A percentile compares a stretch with the other conserved stretches of the same genome.
phyloP scores from a whole-genome alignment of 495 filamentous ascomycete species.

The Daldinia vernicosa region DNA sequence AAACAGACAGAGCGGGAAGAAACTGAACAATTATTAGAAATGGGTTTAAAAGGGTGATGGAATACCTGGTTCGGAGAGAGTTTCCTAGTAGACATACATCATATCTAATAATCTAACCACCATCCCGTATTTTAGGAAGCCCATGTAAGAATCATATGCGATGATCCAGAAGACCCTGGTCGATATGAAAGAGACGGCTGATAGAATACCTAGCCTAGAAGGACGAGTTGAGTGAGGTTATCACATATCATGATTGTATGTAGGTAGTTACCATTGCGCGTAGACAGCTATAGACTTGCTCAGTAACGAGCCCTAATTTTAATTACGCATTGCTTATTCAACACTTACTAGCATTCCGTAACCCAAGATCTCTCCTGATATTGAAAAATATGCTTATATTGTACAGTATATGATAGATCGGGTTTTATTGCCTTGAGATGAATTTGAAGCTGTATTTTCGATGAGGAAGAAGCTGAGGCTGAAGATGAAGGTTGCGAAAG shows the following conservation, averaged over 20 bases:
- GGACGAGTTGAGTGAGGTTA: background rate
- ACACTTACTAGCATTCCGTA: slow-evolving; percentile 30
- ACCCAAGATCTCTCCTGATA: slow-evolving; percentile 12
- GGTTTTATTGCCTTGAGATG: background rate
- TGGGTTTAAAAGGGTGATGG: background rate
- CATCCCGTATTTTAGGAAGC: background rate
- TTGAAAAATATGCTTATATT: slow-evolving; percentile 20
- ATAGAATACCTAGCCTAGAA: slow-evolving; percentile 16
- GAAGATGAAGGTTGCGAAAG: background rate
- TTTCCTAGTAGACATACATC: slow-evolving; percentile 8
- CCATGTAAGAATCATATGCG: background rate
- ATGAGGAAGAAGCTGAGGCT: background rate
- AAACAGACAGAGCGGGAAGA: slow-evolving; percentile 4
- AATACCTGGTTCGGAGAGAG: background rate
- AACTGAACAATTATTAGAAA: background rate
- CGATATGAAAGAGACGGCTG: slow-evolving; percentile 5
- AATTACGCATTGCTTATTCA: background rate
- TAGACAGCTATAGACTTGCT: slow-evolving; percentile 19
- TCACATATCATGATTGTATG: background rate
- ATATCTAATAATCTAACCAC: slow-evolving; percentile 6
- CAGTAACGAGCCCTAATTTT: background rate
- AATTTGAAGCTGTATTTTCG: background rate
- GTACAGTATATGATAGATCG: background rate
- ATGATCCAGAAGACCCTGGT: slow-evolving; percentile 14
- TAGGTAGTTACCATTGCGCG: slow-evolving; percentile 28